Base-by-base conservation (phyloP, 2,329 filamentous ascomycete species). In the Arachnopeziza araneosa region DNA sequence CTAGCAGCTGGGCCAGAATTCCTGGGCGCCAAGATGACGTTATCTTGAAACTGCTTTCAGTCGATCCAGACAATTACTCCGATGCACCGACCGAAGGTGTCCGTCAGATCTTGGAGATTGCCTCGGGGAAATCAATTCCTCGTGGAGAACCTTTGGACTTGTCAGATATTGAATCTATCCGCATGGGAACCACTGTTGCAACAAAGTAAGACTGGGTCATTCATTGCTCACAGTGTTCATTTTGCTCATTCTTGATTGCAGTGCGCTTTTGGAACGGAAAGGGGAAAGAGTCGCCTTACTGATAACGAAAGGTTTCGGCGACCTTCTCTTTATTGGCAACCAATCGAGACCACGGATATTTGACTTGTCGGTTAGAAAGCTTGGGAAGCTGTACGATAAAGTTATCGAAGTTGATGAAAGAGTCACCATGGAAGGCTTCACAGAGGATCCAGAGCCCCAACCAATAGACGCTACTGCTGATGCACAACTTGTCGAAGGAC, bases 171-270 rank as follows among this genome's bases (percentile, higher is more conserved):
- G 85, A 85, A 6, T 85, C 85, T 14, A 54, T 90, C 68, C 81
- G 88, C 8, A 90, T 91, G 82, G 88, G 88, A n/a, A 91, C 88
- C 1, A 91, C 88, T 0, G 86, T 91, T 5, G 88, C 88, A 1
- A 91, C 88, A 0, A 91, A 91, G 36, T 44, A 44, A 44, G 36
- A 5, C 36, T n/a, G n/a, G n/a, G n/a, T n/a, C 5, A 44, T 44
- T 44, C 17, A 44, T 6, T 12, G 6, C 12, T 30, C 36, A 44
- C 12, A 14, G 17, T 44, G 3, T 6, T 44, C 12, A 3, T 44
- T 7, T 44, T 44, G 17, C 12, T 44, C 2, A 44, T 12, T 5
- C 12, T 14, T 44, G 36, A 19, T 44, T 6, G 3, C 6, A 44
- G 36, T 73, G 87, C 88, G 0, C 74, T 91, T 22, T 75, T 91